These are phyloP conservation scores for Pseudogymnoascus sp. DNA, from an alignment of 2,329 filamentous ascomycete species.

Conservation along the genomic window DNA sequence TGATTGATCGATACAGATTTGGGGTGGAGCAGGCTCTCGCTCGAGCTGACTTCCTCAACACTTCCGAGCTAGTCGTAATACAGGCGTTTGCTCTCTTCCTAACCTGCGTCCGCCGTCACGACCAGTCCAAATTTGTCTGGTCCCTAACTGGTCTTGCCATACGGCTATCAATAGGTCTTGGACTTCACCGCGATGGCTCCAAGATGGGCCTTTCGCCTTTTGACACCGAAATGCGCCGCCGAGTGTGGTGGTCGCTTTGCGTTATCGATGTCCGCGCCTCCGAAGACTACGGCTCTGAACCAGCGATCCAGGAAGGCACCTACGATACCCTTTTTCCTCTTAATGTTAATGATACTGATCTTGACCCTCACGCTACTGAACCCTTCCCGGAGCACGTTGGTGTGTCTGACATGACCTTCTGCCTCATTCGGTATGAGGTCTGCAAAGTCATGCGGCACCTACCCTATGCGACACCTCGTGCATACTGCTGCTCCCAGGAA, in stretches of 20 bases:
- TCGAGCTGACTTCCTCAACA: constrained; percentile 46
- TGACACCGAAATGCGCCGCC: constrained; percentile 51
- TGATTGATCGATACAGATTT: constrained; percentile 45
- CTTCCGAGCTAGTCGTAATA: constrained; percentile 45
- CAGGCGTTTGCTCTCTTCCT: constrained; percentile 51
- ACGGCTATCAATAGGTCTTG: constrained; percentile 52
- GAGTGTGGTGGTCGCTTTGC: constrained; percentile 55
- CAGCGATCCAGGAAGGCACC: constrained; percentile 48
- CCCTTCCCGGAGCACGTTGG: constrained; percentile 23
- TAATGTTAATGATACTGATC: constrained; percentile 43
- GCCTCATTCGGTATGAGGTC: constrained; percentile 31
- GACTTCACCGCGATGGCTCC: constrained; percentile 51
- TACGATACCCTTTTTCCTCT: constrained; percentile 51
- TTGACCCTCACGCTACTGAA: constrained; percentile 31
- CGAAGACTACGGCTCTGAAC: constrained; percentile 57
- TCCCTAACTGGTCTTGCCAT: constrained; percentile 52
- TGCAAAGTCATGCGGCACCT: constrained; percentile 23
- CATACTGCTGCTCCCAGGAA: constrained; percentile 5
- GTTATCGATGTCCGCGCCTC: constrained; percentile 53
- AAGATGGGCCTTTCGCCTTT: constrained; percentile 50
- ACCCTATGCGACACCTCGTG: constrained; percentile 11
- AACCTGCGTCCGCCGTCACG: constrained; percentile 43
- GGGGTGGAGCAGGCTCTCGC: constrained; percentile 48
- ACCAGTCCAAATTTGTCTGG: constrained; percentile 41
- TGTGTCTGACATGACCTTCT: constrained; percentile 34